Evolutionary conservation across 768 basidiomycete species (phyloP), one percentile per base, ranked within the genome.

Genomic region (Boletus rufocinnamomeus): DNA sequence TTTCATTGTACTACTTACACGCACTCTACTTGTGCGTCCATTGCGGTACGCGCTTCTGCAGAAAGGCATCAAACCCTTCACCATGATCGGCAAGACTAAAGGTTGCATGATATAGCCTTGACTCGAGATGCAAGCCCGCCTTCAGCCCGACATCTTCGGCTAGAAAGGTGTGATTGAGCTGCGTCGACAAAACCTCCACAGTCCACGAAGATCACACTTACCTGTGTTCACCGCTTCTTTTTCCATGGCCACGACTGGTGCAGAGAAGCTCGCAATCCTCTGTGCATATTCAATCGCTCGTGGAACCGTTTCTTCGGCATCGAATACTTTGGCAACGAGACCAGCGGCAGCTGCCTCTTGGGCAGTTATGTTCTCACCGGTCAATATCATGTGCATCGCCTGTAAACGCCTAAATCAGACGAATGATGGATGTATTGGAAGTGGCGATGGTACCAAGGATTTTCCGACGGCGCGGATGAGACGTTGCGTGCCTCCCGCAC

Each of bases 401-500:
- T 81, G 51, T 48, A 4, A 47, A 48, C 8, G 16, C 2, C 3
- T 8, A 11, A 6, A 28, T 63, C 28, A 54, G 23, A 40, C 34
- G 2, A n/a, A n/a, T n/a, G 6, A 32, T 1, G 17, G 3, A 9
- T 7, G 21, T 25, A 30, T 52, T 2, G 11, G 30, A 11, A 21
- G 43, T 19, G 30, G 13, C 8, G 13, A 11, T 27, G 19, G 16
- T 66, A 73, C 74, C 68, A 66, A 50, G 23, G 93, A 91, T 74
- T 97, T 97, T 40, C 95, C 95, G 62, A 97, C 82, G 9, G 88
- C 82, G 56, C 81, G 84, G 21, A 91, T 86, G 50, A 98, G 84
- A 38, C 95, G 89, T 68, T 98, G 95, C 0, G 94, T 93, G 10
- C 95, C 95, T 52, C 95, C 95, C 11, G 88, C 93, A 10, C 95